Conservation (phyloP, 2,329 filamentous ascomycete species). For the Chaetomium sp. region DNA sequence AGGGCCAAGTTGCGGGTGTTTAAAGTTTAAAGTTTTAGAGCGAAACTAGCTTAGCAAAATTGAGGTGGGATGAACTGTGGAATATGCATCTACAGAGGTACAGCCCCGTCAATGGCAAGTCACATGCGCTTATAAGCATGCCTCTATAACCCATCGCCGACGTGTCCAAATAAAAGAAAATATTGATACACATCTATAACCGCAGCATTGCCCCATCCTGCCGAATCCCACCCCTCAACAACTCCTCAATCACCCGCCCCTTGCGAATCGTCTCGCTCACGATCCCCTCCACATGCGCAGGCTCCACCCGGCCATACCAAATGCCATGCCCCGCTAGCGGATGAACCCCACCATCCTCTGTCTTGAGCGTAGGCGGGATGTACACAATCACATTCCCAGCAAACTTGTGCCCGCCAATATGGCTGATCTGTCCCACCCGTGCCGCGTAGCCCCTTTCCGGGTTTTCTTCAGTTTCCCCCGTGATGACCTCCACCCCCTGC, state of each 20-base stretch:
- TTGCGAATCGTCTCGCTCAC: constrained; percentile 62
- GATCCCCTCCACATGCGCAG: constrained; percentile 69
- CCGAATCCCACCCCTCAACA: constrained; percentile 66
- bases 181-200: constrained; percentile 27
- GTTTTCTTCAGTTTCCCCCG: constrained; percentile 25
- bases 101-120: constrained; percentile 8
- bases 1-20: not conserved
- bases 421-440: constrained; percentile 64
- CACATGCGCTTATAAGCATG: too few relatives aligned
- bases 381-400: constrained; percentile 82
- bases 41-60: too few relatives aligned
- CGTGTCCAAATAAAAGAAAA: not conserved
- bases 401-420: constrained; percentile 80
- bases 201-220: constrained; percentile 47
- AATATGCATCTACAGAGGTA: not conserved
- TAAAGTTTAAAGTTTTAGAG: too few relatives aligned
- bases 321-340: constrained; percentile 64
- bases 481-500: constrained; percentile 43
- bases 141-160: too few relatives aligned
- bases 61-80: too few relatives aligned
- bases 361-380: constrained; percentile 51
- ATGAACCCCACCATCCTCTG: constrained; percentile 39
- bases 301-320: constrained; percentile 77
- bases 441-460: constrained; percentile 35
- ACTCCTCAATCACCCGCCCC: constrained; percentile 61